A percentile compares a stretch with the other conserved stretches of the same genome.
Evolutionary conservation across 2,329 filamentous ascomycete genomes (phyloP).

Genomic region (Fusarium subtropicale): DNA sequence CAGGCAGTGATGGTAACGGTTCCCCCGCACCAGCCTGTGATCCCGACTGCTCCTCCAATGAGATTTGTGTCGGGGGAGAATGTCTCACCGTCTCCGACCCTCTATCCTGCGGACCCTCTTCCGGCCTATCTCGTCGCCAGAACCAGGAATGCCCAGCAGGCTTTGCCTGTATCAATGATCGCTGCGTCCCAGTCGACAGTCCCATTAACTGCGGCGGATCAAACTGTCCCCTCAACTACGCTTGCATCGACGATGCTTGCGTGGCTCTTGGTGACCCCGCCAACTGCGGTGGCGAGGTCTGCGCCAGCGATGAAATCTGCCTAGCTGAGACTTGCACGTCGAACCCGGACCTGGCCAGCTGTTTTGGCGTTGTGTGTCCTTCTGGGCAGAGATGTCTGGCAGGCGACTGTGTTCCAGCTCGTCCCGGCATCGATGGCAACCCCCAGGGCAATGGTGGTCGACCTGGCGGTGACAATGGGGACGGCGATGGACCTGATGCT

Average conservation of each 20-base stretch:
- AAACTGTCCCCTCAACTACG: conserved; percentile 18
- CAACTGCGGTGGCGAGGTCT: conserved; percentile 22
- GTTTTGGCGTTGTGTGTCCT: not conserved
- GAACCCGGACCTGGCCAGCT: not conserved
- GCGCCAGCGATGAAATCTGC: conserved; percentile 22
- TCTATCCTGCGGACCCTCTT: conserved; percentile 7
- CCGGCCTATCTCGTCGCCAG: conserved; percentile 18
- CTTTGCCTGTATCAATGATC: conserved; percentile 25
- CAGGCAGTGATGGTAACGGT: not conserved
- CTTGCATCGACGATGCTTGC: conserved; percentile 27
- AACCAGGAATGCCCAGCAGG: conserved; percentile 9
- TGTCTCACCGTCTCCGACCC: conserved; percentile 18
- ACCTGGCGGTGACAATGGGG: not conserved
- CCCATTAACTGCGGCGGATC: conserved; percentile 10
- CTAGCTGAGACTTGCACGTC: conserved; percentile 22
- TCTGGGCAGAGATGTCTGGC: conserved; percentile 9
- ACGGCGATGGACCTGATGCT: not conserved
- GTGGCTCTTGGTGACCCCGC: conserved; percentile 15
- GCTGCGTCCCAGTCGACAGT: conserved; percentile 15
- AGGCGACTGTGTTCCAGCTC: conserved; percentile 9
- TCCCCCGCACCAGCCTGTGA: not conserved
- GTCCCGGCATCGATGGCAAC: not conserved
- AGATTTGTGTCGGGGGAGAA: conserved; percentile 15
- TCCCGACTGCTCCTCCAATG: conserved; percentile 1
- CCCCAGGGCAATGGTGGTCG: not conserved